Conservation (phyloP, 495 filamentous ascomycete species). For the Penicillium nucicola region DNA sequence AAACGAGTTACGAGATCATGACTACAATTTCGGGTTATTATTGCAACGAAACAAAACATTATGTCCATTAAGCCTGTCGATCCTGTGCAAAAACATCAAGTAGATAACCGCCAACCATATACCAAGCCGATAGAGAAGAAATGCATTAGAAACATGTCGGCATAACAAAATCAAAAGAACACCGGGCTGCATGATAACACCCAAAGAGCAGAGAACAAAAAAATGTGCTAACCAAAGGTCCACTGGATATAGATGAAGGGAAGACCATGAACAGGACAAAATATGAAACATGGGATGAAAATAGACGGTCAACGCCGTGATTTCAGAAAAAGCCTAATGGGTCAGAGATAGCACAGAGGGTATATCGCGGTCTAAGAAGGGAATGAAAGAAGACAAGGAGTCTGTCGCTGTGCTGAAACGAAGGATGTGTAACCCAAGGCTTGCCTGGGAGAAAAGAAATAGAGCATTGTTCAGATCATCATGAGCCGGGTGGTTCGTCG, state of each 20-base stretch:
- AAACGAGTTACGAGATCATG: constrained; percentile 3
- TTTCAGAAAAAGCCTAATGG: constrained; percentile 9
- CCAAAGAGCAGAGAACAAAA: neutral
- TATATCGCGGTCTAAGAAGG: constrained; percentile 22
- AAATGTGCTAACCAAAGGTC: neutral
- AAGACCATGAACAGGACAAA: neutral
- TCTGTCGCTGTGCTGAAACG: neutral
- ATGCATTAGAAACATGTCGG: constrained; percentile 17
- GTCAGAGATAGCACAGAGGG: constrained; percentile 17
- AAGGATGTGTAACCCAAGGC: neutral
- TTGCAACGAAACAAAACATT: constrained; percentile 3
- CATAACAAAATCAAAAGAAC: constrained; percentile 14
- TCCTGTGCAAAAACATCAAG: constrained; percentile 1
- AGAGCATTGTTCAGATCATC: constrained; percentile 63
- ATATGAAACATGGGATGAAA: constrained; percentile 1
- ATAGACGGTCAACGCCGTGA: constrained; percentile 13
- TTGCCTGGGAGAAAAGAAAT: neutral
- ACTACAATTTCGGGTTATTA: constrained; percentile 1
- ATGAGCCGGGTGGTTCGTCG: constrained; percentile 81
- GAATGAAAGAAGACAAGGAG: constrained; percentile 9
- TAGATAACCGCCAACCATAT: constrained; percentile 7
- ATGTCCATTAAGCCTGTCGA: constrained; percentile 5
- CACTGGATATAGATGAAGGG: neutral
- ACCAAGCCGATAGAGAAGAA: constrained; percentile 8
- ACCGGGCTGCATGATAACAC: constrained; percentile 8